Evolutionary conservation across 2,329 filamentous ascomycete species (phyloP).

Genomic region (Stenocarpella maydis): DNA sequence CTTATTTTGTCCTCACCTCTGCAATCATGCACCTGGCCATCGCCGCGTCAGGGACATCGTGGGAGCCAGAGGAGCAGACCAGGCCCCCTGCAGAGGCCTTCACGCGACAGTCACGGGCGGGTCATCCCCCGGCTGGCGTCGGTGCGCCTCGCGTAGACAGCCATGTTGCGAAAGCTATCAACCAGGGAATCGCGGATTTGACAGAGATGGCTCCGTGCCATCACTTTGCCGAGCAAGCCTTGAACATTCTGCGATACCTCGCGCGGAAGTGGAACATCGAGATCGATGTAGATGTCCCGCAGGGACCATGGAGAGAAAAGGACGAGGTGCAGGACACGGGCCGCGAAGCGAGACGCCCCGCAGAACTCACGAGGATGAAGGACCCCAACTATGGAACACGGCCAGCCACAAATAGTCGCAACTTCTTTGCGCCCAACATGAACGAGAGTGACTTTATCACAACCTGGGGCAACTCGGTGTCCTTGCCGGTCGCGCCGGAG

Average conservation of each 20-base stretch:
- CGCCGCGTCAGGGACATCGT: conserved; percentile 47
- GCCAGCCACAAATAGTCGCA: conserved; percentile 60
- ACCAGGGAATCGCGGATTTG: conserved; percentile 64
- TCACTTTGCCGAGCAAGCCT: conserved; percentile 67
- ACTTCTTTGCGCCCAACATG: conserved; percentile 64
- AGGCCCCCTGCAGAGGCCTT: conserved; percentile 22
- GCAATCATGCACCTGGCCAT: conserved; percentile 68
- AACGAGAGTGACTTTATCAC: conserved; percentile 57
- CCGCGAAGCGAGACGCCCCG: not conserved
- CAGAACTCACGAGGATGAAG: conserved; percentile 37
- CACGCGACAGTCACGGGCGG: not conserved
- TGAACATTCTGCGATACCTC: conserved; percentile 66
- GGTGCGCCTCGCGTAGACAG: conserved; percentile 43
- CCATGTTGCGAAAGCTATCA: conserved; percentile 54
- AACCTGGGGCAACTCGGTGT: conserved; percentile 49
- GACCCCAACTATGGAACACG: conserved; percentile 53
- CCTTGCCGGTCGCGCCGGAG: not conserved
- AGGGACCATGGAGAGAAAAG: conserved; percentile 32
- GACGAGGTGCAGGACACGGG: not conserved
- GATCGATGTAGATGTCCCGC: conserved; percentile 50
- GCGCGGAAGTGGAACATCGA: conserved; percentile 67
- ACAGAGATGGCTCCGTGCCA: conserved; percentile 69
- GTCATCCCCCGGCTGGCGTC: not conserved
- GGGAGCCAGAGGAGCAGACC: not conserved
- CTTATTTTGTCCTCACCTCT: conserved; percentile 68